Evolutionary conservation across 1,284 basidiomycete species (phyloP), one percentile per base, ranked within the genome.

Genomic region (Neonothopanus nambi): DNA sequence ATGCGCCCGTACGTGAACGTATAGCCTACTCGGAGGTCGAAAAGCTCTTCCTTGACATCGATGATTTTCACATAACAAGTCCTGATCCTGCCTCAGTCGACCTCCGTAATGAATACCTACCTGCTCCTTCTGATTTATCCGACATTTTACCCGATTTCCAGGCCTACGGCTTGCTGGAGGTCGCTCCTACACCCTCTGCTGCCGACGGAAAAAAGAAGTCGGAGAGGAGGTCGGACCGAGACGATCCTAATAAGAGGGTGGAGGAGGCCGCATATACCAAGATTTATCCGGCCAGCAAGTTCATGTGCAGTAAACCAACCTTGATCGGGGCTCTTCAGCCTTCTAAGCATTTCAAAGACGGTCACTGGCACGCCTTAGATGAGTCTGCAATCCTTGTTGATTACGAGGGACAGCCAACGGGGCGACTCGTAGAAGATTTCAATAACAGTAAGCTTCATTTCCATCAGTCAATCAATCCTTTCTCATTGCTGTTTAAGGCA

Each of bases 221-320:
- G 2, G 82, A 84, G 28, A 81, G 79, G 62, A 76, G 75, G 57
- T 73, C 72, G 1, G 86, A 89, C 56, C 81, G 72, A 58, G 85
- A 90, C 56, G 88, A 89, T 61, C 81, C 83, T n/a, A 82, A 78
- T 59, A 87, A 79, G 64, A 76, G 89, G 36, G 62, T 74, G 0
- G 88, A 91, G 55, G 87, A 88, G 46, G 77, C 79, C n/a, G 80
- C 80, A 7, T 82, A 82, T 60, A 81, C 78, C 20, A 89, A 83
- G 63, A 70, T 91, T 26, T 79, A 78, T 42, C 82, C 85, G n/a
- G 71, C 80, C 35, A 80, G 79, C 42, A 73, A 75, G 54, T 90
- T 88, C 67, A 90, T 89, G 85, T 65, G 76, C 47, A 69, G 71
- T 26, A 88, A 85, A 63, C 85, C 86, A 4, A 87, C 85, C 1